Percentiles rank a stretch among this genome's conserved stretches.
Conservation (phyloP, 257 asterid species). For the Solanum tacnaense region DNA sequence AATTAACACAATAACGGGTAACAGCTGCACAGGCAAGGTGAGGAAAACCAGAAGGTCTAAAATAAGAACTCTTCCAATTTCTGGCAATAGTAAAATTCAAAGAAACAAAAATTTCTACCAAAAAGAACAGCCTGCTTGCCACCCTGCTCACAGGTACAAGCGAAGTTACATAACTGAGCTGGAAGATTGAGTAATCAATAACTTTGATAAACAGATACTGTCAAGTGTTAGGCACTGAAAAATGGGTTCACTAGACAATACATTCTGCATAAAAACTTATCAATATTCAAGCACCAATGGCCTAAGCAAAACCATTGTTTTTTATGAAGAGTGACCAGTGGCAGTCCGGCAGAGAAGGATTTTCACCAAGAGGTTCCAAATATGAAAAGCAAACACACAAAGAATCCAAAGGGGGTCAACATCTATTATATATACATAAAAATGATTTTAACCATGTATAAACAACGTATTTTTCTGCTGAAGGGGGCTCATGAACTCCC, state of each 20-base stretch:
- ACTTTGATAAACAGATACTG: neutral
- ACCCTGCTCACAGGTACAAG: neutral
- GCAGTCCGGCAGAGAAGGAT: neutral
- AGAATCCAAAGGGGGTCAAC: neutral
- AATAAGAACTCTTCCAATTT: neutral
- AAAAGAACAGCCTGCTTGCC: neutral
- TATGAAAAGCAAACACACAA: neutral
- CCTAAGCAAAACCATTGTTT: neutral
- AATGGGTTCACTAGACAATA: neutral
- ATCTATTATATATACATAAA: neutral
- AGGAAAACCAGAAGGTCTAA: neutral
- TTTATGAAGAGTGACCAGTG: neutral
- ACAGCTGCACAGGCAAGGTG: neutral
- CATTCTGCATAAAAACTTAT: neutral
- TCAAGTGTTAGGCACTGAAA: neutral
- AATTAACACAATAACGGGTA: neutral
- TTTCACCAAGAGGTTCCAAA: neutral
- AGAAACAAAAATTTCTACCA: neutral
- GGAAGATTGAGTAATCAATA: neutral
- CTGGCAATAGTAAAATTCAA: neutral
- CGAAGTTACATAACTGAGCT: neutral
- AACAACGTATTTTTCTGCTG: neutral
- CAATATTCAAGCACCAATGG: neutral
- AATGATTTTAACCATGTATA: neutral
- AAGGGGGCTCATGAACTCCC: neutral